Percentiles rank a stretch among this genome's conserved stretches.
phyloP scores from a whole-genome alignment of 768 basidiomycete genomes.

The Kwoniella dendrophila region DNA sequence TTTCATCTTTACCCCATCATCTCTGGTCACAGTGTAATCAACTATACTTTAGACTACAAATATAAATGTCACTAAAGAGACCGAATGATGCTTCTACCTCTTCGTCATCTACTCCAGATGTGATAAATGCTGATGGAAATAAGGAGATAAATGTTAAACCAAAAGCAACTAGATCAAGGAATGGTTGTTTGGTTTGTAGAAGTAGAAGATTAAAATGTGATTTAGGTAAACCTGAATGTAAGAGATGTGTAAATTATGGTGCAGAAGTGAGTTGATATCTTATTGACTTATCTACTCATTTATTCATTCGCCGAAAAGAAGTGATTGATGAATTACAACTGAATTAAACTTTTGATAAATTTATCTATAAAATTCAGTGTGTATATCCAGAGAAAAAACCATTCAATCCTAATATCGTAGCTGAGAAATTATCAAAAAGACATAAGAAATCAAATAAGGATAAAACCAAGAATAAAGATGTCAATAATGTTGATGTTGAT shows the following conservation, averaged over 20 bases:
- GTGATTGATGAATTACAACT: background rate
- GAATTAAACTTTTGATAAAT: background rate
- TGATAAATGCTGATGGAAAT: too few relatives aligned
- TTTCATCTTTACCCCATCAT: too few relatives aligned
- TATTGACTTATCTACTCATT: background rate
- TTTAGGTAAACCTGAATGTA: slow-evolving; percentile 25
- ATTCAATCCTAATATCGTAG: slow-evolving; percentile 27
- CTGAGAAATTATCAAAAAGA: slow-evolving; percentile 17
- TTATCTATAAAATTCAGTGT: slow-evolving; percentile 14
- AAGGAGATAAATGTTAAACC: too few relatives aligned
- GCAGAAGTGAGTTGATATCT: slow-evolving; percentile 13
- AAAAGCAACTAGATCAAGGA: slow-evolving; percentile 16
- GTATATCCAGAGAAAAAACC: slow-evolving; percentile 33
- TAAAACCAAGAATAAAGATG: background rate
- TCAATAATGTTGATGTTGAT: background rate
- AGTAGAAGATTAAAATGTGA: slow-evolving; percentile 23
- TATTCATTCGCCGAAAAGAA: background rate
- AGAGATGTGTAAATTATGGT: slow-evolving; percentile 20
- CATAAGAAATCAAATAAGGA: slow-evolving; percentile 8
- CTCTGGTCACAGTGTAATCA: too few relatives aligned
- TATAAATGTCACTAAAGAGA: too few relatives aligned
- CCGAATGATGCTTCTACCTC: too few relatives aligned
- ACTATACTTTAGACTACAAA: too few relatives aligned
- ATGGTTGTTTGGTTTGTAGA: slow-evolving; percentile 21
- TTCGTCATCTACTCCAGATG: too few relatives aligned